phyloP scores from a whole-genome alignment of 2,329 filamentous ascomycete species.

The Diplodia scrobiculata region DNA sequence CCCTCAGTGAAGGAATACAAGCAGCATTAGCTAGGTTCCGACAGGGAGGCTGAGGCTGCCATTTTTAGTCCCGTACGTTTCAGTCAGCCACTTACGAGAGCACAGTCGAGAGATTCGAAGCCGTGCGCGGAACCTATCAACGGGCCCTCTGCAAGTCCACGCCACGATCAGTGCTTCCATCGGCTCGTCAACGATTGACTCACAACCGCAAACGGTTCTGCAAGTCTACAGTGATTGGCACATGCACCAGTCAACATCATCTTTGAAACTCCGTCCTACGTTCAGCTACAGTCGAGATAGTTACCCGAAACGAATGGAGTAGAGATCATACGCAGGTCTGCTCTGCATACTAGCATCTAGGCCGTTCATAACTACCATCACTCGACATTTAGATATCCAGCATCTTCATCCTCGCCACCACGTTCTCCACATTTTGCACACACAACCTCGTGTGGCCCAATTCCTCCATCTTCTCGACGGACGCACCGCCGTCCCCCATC shows the following conservation, averaged over 20 bases:
- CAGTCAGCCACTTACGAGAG: neutral
- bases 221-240: neutral
- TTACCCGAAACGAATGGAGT: neutral
- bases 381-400: slow-evolving; percentile 4
- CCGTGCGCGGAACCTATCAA: too few species aligned
- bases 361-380: neutral
- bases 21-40: slow-evolving; percentile 61
- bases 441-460: slow-evolving; percentile 13
- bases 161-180: neutral
- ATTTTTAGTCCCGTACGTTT: too few species aligned
- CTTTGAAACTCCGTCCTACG: neutral
- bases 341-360: neutral
- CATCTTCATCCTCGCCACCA: slow-evolving; percentile 2
- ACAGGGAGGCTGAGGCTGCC: slow-evolving; percentile 33
- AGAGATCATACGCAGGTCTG: neutral
- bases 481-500: neutral
- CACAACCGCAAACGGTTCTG: neutral
- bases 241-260: neutral
- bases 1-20: slow-evolving; percentile 61
- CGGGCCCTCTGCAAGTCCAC: neutral
- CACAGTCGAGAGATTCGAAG: neutral
- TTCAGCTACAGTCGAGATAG: neutral
- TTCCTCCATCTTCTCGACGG: neutral
- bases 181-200: neutral
- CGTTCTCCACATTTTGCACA: slow-evolving; percentile 17